Base-by-base conservation (phyloP, 139 green algal genomes). In the Choricystis sp. region DNA sequence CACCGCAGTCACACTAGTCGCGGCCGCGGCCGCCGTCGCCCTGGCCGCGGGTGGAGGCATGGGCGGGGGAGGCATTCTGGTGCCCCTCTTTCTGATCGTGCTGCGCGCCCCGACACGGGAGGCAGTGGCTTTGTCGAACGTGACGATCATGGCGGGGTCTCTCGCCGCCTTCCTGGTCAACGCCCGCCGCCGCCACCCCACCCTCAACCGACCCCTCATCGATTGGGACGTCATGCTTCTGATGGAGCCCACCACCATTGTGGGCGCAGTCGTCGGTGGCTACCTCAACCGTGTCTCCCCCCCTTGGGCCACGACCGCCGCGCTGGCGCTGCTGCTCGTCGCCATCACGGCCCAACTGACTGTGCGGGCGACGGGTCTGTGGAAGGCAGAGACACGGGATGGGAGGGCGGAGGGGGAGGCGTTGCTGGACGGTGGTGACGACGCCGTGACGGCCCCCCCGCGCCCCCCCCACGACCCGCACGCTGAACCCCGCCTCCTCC, bases 201-300 rank as follows among this genome's bases (percentile, higher is more conserved):
- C 56, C 58, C 40, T 65, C 19, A 67, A 64, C 20, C 64, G 28
- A 26, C 68, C 62, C 1, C 40, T 74, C 56, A 61, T 69, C n/a
- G 68, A 74, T 25, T 74, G 68, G 68, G 68, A 74, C 24, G 40
- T 74, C 24, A 55, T 74, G 2, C 28, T 74, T 56, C 31, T 74
- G 23, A 69, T 74, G 68, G 25, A 74, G 49, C 68, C 68, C 16
- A 26, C 68, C n/a, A 74, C 62, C 23, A 49, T 74, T 21, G n/a
- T 69, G 21, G 68, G 63, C 19, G 64, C 68, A 26, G 57, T 69
- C 28, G 62, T 55, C 61, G 68, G 63, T 60, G 63, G 1, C 40
- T 28, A 21, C 40, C 9, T 52, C 40, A 52, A 52, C 40, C 40
- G 40, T 16, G 40, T 52, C 40, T 16, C 16, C 9, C 40, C 40